A percentile compares a stretch with the other conserved stretches of the same genome.
phyloP scores from a whole-genome alignment of 371 early-diverging fungal genomes.

The Rhizopus arrhizus region DNA sequence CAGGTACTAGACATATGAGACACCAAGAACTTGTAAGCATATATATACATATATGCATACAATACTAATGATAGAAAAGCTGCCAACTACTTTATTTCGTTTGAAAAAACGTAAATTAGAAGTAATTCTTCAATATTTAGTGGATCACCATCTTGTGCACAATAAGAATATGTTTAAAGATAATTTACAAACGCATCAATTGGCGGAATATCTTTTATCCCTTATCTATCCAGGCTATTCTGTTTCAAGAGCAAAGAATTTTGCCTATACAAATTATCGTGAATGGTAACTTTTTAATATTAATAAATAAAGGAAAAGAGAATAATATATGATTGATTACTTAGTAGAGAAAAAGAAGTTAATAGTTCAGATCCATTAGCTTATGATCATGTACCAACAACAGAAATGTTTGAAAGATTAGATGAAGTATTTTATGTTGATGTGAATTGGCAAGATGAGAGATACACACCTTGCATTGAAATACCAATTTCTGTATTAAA shows the following conservation, averaged over 20 bases:
- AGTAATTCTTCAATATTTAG: slow-evolving; percentile 17
- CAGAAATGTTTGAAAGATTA: slow-evolving; percentile 26
- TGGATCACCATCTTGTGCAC: slow-evolving; percentile 17
- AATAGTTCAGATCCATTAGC: slow-evolving; percentile 20
- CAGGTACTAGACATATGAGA: slow-evolving; percentile 19
- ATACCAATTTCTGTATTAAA: slow-evolving; percentile 12
- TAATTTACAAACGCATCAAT: slow-evolving; percentile 25
- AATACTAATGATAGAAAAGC: slow-evolving; percentile 7
- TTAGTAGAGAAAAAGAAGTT: slow-evolving; percentile 22
- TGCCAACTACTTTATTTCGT: slow-evolving; percentile 24
- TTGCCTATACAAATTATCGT: slow-evolving; percentile 28
- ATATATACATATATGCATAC: not conserved
- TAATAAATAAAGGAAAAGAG: not conserved
- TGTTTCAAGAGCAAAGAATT: slow-evolving; percentile 24
- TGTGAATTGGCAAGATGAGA: slow-evolving; percentile 20
- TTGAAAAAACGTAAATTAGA: slow-evolving; percentile 28
- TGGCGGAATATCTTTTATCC: slow-evolving; percentile 23
- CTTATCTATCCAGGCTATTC: slow-evolving; percentile 33
- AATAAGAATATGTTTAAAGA: slow-evolving; percentile 16
- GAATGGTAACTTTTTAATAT: slow-evolving; percentile 13
- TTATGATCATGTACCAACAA: slow-evolving; percentile 30
- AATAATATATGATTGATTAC: not conserved
- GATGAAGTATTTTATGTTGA: slow-evolving; percentile 24
- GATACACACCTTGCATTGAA: slow-evolving; percentile 2
- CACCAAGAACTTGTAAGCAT: slow-evolving; percentile 25